These are phyloP conservation scores for Pichia sp. DNA, from an alignment of 1,139 yeast species.

Conservation along the genomic window DNA sequence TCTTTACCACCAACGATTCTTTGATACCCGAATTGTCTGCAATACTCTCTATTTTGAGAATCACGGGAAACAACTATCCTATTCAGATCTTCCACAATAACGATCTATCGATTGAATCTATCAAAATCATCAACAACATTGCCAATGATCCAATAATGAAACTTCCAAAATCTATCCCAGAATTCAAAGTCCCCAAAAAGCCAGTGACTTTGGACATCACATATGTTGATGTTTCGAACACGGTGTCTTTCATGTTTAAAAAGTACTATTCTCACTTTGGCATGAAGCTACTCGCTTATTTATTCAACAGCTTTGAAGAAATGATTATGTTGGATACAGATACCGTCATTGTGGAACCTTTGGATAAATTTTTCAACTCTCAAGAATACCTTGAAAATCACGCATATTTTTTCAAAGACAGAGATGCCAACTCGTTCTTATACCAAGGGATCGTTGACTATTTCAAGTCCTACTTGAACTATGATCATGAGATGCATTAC, in stretches of 20 bases:
- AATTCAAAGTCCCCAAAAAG: slow-evolving; percentile 20
- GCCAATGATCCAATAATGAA: slow-evolving; percentile 35
- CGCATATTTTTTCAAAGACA: slow-evolving; percentile 41
- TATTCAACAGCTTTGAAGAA: slow-evolving; percentile 49
- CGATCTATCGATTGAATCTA: slow-evolving; percentile 34
- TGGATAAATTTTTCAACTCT: slow-evolving; percentile 34
- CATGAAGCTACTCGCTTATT: slow-evolving; percentile 46
- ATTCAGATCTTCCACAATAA: slow-evolving; percentile 52
- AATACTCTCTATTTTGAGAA: slow-evolving; percentile 44
- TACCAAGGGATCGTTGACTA: slow-evolving; percentile 47
- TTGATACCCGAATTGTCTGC: slow-evolving; percentile 45
- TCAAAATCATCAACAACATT: slow-evolving; percentile 32
- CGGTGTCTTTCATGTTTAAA: slow-evolving; percentile 33
- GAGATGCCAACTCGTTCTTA: slow-evolving; percentile 34
- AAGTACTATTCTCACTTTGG: slow-evolving; percentile 40
- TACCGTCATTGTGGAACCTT: slow-evolving; percentile 45
- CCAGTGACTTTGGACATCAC: slow-evolving; percentile 41
- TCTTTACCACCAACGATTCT: slow-evolving; percentile 43
- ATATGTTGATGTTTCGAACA: slow-evolving; percentile 43
- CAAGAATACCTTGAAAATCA: slow-evolving; percentile 33
- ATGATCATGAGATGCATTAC: slow-evolving; percentile 28
- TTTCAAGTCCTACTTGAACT: slow-evolving; percentile 43
- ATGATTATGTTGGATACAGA: slow-evolving; percentile 53
- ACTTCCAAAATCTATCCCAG: slow-evolving; percentile 29
- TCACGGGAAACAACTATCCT: slow-evolving; percentile 45